phyloP scores from a whole-genome alignment of 2,329 filamentous ascomycete genomes.

The Colletotrichum sp. region DNA sequence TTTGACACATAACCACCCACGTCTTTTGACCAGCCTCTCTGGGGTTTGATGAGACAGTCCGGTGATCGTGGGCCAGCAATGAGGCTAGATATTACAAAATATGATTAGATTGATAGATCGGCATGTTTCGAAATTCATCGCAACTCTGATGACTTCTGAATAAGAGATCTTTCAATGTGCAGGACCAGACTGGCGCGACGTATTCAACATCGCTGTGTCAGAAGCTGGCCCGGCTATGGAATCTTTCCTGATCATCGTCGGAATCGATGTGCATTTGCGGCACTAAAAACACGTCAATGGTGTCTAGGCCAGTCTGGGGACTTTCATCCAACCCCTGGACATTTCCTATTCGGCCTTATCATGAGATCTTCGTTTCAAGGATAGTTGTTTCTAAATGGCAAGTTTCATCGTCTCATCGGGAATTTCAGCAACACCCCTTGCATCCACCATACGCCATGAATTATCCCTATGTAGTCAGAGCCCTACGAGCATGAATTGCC shows the following conservation, averaged over 20 bases:
- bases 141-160: background rate
- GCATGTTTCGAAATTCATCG: rapidly evolving
- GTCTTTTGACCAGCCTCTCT: rapidly evolving
- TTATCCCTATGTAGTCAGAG: too few species aligned
- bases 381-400: background rate
- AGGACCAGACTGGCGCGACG: background rate
- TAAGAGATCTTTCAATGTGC: background rate
- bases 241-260: too few species aligned
- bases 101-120: background rate
- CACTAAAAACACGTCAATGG: background rate
- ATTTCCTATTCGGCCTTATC: background rate
- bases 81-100: background rate
- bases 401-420: background rate
- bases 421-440: background rate
- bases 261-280: background rate
- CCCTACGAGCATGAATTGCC: background rate
- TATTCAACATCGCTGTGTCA: too few species aligned
- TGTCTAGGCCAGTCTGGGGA: background rate
- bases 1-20: background rate
- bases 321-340: background rate
- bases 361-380: background rate
- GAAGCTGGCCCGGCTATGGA: too few species aligned
- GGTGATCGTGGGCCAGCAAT: rapidly evolving
- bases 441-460: background rate
- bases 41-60: background rate